Conservation (phyloP, 805 yeast species). For the Teunomyces tritomae region DNA sequence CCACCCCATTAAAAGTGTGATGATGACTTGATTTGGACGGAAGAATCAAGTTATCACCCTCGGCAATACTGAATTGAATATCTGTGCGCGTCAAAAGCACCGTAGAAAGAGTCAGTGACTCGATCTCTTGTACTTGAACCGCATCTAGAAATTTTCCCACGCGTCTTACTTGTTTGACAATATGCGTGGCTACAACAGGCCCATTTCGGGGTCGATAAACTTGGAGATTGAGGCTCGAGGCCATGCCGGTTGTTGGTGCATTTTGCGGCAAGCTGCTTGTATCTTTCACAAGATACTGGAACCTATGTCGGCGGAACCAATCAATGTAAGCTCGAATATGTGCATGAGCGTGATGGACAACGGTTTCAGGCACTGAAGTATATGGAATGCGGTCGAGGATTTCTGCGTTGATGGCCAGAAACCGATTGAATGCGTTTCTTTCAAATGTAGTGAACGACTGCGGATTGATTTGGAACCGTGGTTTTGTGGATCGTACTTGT, state of each 20-base stretch:
- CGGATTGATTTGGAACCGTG: not conserved
- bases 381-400: not conserved
- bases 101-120: not conserved
- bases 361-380: conserved; percentile 1
- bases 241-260: not conserved
- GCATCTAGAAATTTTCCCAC: conserved; percentile 10
- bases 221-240: not conserved
- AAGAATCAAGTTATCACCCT: conserved; percentile 5
- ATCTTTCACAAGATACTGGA: conserved; percentile 4
- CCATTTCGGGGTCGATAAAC: not conserved
- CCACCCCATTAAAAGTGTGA: not conserved
- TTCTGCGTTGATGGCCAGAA: not conserved
- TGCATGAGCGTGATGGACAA: not conserved
- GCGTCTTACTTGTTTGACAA: not conserved
- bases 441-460: not conserved
- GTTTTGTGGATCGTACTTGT: not conserved
- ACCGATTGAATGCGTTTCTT: not conserved
- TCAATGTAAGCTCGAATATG: conserved; percentile 4
- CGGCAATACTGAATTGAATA: conserved; percentile 2
- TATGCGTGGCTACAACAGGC: conserved; percentile 2
- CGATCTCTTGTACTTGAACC: conserved; percentile 3
- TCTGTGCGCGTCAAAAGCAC: conserved; percentile 9
- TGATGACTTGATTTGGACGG: conserved; percentile 1
- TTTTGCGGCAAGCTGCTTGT: not conserved
- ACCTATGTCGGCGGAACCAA: conserved; percentile 10